phyloP scores from a whole-genome alignment of 1,139 yeast genomes.

The Candida frijolesensis region DNA sequence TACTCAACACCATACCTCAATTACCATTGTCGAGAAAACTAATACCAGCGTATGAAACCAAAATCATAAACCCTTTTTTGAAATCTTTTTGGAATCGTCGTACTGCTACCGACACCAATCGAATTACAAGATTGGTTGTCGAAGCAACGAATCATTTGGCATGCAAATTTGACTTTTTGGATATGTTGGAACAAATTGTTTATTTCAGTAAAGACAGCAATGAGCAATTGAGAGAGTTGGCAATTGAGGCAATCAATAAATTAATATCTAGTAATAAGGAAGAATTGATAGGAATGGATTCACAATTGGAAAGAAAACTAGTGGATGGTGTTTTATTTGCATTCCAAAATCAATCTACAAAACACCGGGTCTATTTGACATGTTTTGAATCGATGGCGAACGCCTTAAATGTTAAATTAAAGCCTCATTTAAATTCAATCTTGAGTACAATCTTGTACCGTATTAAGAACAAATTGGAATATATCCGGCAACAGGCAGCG shows the following conservation, averaged over 20 bases:
- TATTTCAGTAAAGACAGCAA: constrained; percentile 75
- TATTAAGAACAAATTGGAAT: constrained; percentile 70
- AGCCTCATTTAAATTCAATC: constrained; percentile 76
- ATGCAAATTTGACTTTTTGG: constrained; percentile 65
- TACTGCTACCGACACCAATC: constrained; percentile 55
- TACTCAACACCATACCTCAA: constrained; percentile 44
- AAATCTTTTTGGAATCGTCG: constrained; percentile 78
- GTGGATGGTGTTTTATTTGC: constrained; percentile 85
- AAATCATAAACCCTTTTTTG: constrained; percentile 66
- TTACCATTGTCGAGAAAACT: constrained; percentile 37
- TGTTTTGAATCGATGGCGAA: constrained; percentile 68
- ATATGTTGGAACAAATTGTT: constrained; percentile 59
- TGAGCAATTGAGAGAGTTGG: constrained; percentile 78
- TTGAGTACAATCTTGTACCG: constrained; percentile 75
- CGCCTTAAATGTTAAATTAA: constrained; percentile 69
- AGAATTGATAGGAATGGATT: constrained; percentile 39
- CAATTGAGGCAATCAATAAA: constrained; percentile 62
- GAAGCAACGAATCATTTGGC: constrained; percentile 75
- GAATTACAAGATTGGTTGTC: constrained; percentile 58
- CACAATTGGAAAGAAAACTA: constrained; percentile 58
- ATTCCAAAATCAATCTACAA: constrained; percentile 72
- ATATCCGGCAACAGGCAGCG: constrained; percentile 83
- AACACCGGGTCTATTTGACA: constrained; percentile 55
- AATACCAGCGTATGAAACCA: constrained; percentile 32
- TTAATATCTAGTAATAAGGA: constrained; percentile 31